Evolutionary conservation across 495 filamentous ascomycete species (phyloP), one percentile per base, ranked within the genome.

Genomic region (Glonium stellatum): DNA sequence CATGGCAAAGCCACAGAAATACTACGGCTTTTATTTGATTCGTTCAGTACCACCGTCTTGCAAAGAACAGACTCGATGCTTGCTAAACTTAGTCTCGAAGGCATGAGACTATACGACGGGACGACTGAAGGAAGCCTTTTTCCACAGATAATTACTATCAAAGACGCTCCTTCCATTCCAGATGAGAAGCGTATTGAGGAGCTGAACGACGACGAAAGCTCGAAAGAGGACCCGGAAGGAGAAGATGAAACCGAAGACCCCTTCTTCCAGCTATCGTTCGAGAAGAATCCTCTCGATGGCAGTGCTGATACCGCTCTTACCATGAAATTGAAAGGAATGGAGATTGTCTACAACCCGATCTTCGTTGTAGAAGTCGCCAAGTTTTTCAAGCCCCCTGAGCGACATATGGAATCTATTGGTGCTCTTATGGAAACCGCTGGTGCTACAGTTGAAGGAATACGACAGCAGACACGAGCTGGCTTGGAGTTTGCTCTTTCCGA

Each of bases 391-490:
- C 93, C 93, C 4, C 95, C 93, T 0, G 89, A 96, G 71, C 80
- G 90, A 58, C 95, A 98, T 70, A 96, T 97, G 93, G 93, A 98
- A 71, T 97, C 92, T 21, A 95, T 98, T 66, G 86, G 85, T 8
- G 93, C 92, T 23, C 78, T 98, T 49, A 84, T 98, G 80, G 93
- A 98, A 69, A 89, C 88, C 19, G 93, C 93, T 22, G 92, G 93
- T 18, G 91, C 90, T 31, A 97, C 92, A 0, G 92, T 98, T 1
- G 90, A 97, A 73, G 92, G 90, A 13, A 75, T 97, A 57, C 83
- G 93, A 37, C 90, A 96, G 72, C 93, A 98, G 75, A 98, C 95
- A 1, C 81, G 93, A 69, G 92, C 93, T 54, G 93, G 93, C 11
- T 79, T 98, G 34, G 91, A 97, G 70, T 98, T 95, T 75, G 95